Percentiles rank a stretch among this genome's conserved stretches.
Evolutionary conservation across 2,329 filamentous ascomycete species (phyloP).

Genomic region (Aureobasidium leucospermi): DNA sequence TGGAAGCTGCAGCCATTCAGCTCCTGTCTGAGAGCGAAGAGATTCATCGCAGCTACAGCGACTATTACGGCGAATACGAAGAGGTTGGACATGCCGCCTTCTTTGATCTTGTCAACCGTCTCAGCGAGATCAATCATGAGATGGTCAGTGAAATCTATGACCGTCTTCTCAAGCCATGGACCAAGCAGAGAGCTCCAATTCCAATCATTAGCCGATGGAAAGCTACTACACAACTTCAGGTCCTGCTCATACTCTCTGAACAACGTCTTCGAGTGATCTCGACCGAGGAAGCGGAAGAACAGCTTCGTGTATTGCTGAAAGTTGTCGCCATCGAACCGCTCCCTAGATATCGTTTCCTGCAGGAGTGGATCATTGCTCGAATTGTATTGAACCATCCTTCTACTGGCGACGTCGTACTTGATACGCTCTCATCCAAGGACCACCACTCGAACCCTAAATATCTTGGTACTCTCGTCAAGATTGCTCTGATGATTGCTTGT

Average conservation of each 20-base stretch:
- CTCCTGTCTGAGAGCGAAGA: slow-evolving; percentile 26
- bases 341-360: slow-evolving; percentile 39
- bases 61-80: slow-evolving; percentile 39
- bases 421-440: slow-evolving; percentile 32
- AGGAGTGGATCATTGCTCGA: slow-evolving; percentile 42
- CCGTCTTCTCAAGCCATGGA: slow-evolving; percentile 36
- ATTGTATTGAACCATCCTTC: slow-evolving; percentile 32
- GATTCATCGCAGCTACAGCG: slow-evolving; percentile 26
- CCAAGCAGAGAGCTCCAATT: slow-evolving; percentile 34
- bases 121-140: slow-evolving; percentile 24
- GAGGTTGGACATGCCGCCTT: slow-evolving; percentile 38
- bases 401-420: slow-evolving; percentile 28
- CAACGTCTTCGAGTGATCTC: slow-evolving; percentile 23
- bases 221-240: slow-evolving; percentile 40
- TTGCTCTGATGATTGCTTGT: slow-evolving; percentile 36
- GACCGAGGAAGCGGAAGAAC: slow-evolving; percentile 22
- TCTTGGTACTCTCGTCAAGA: slow-evolving; percentile 41
- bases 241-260: slow-evolving; percentile 37
- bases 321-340: slow-evolving; percentile 40
- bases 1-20: slow-evolving; percentile 35
- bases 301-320: slow-evolving; percentile 33
- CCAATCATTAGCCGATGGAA: slow-evolving; percentile 43
- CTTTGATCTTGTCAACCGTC: slow-evolving; percentile 37
- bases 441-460: slow-evolving; percentile 43
- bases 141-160: slow-evolving; percentile 27